Percentiles rank a stretch among this genome's conserved stretches.
phyloP scores from a whole-genome alignment of 148 eudicot species.

The Amaranthus cruentus region DNA sequence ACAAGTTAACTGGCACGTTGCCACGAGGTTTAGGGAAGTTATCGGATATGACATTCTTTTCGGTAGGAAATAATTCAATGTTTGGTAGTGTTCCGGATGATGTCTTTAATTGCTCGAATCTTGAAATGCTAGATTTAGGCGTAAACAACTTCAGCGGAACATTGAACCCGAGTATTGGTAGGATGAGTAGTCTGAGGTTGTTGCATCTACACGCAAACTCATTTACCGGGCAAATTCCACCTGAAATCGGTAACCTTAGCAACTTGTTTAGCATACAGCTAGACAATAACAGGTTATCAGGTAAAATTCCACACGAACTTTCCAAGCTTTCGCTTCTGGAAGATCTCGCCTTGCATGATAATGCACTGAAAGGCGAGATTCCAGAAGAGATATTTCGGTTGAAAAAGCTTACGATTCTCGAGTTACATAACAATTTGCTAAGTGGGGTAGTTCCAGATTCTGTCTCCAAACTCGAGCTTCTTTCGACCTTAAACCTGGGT shows the following conservation, averaged over 20 bases:
- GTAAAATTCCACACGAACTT: constrained; percentile 52
- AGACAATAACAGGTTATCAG: constrained; percentile 48
- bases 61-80: constrained; percentile 45
- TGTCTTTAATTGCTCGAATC: constrained; percentile 58
- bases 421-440: constrained; percentile 46
- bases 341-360: constrained; percentile 49
- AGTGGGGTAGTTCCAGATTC: constrained; percentile 48
- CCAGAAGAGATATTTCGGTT: constrained; percentile 57
- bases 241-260: constrained; percentile 59
- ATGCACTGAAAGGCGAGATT: constrained; percentile 56
- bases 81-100: constrained; percentile 70
- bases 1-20: constrained; percentile 51
- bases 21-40: constrained; percentile 57
- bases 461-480: constrained; percentile 51
- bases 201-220: constrained; percentile 40
- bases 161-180: constrained; percentile 47
- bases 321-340: constrained; percentile 53
- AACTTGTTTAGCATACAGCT: constrained; percentile 36
- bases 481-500: constrained; percentile 57
- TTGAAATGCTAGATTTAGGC: constrained; percentile 33
- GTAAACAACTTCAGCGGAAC: constrained; percentile 51
- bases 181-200: constrained; percentile 39
- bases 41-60: constrained; percentile 48
- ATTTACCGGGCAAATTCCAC: constrained; percentile 56
- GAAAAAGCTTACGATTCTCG: constrained; percentile 40